Percentiles rank a stretch among this genome's conserved stretches.
Evolutionary conservation across 352 stramenopile species (phyloP).

Genomic region (Globisporangium echinulatum): DNA sequence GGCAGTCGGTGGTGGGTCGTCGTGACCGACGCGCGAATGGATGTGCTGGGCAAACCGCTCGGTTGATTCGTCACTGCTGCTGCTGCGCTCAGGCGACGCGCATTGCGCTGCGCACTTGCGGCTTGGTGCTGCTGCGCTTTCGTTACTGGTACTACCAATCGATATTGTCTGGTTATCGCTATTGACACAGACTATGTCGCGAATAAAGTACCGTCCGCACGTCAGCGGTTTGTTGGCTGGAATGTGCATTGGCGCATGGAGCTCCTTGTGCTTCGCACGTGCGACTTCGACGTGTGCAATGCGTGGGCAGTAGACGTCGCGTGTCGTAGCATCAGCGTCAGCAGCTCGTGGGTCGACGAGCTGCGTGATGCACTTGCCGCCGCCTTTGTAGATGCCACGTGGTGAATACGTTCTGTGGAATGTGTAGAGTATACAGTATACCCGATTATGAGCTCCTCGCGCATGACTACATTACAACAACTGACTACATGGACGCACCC

Average conservation of each 20-base stretch:
- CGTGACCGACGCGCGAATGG: conserved; percentile 8
- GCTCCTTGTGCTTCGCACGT: conserved; percentile 59
- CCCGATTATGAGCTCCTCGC: too few relatives aligned
- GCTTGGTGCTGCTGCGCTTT: background rate
- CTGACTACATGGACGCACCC: conserved; percentile 17
- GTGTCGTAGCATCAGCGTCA: conserved; percentile 12
- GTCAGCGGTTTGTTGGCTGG: conserved; percentile 45
- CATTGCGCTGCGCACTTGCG: conserved; percentile 22
- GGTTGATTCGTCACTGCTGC: conserved; percentile 10
- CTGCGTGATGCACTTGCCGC: conserved; percentile 34
- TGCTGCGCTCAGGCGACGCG: conserved; percentile 14
- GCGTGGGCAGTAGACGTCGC: conserved; percentile 40
- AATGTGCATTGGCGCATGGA: conserved; percentile 56
- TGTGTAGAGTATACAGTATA: background rate
- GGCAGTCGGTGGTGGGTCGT: conserved; percentile 29
- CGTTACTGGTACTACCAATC: too few relatives aligned
- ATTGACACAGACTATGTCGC: conserved; percentile 30
- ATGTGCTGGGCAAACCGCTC: conserved; percentile 10
- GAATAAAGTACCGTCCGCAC: conserved; percentile 54
- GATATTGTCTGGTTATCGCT: conserved; percentile 8
- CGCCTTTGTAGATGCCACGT: conserved; percentile 44
- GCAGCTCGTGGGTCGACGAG: conserved; percentile 15
- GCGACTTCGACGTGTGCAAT: conserved; percentile 52
- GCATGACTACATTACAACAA: background rate
- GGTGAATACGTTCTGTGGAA: conserved; percentile 38